Conservation (phyloP, 495 filamentous ascomycete species). For the Xylaria castorea region DNA sequence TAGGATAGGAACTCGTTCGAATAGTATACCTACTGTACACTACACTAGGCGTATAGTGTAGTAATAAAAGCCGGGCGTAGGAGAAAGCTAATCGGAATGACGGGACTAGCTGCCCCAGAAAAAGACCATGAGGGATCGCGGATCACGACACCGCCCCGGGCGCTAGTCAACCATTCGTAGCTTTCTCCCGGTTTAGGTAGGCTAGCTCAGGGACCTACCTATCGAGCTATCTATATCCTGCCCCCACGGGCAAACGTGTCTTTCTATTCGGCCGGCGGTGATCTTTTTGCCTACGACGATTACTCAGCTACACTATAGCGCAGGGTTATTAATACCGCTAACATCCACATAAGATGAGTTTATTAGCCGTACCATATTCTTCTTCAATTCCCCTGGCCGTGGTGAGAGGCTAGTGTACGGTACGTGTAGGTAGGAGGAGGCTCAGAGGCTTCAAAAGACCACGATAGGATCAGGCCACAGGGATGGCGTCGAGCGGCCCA, state of each 20-base stretch:
- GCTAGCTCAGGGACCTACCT: not conserved
- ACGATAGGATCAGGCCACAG: slow-evolving; percentile 19
- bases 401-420: not conserved
- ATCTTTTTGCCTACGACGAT: not conserved
- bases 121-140: not conserved
- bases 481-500: slow-evolving; percentile 13
- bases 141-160: slow-evolving; percentile 3
- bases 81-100: not conserved
- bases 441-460: not conserved
- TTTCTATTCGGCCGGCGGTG: not conserved
- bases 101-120: slow-evolving; percentile 9
- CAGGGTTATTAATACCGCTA: not conserved
- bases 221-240: not conserved
- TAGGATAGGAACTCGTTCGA: not conserved
- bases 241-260: not conserved
- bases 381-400: not conserved
- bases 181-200: slow-evolving; percentile 8
- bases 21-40: not conserved
- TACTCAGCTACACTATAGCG: not conserved
- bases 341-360: not conserved
- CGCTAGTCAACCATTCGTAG: not conserved
- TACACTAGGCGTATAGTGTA: not conserved
- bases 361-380: not conserved
- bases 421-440: not conserved
- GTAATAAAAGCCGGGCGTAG: not conserved